phyloP scores from a whole-genome alignment of 768 basidiomycete genomes.

The Thelephora ganbajun region DNA sequence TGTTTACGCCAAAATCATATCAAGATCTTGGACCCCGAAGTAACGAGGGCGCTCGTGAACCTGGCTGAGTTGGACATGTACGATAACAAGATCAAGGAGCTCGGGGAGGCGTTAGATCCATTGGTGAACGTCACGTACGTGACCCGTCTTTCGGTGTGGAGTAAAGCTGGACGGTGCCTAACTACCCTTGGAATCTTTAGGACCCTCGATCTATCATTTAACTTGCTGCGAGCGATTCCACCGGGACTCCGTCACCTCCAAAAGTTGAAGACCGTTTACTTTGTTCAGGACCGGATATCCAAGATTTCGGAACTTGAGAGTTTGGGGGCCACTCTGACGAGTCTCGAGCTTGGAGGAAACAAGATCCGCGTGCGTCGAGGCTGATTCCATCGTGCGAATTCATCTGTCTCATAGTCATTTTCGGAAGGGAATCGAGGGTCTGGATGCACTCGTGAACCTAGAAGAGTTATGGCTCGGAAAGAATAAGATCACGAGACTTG shows the following conservation, averaged over 20 bases:
- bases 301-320: constrained; percentile 56
- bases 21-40: constrained; percentile 52
- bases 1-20: constrained; percentile 85
- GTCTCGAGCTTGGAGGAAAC: constrained; percentile 91
- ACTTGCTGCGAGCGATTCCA: constrained; percentile 64
- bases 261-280: constrained; percentile 68
- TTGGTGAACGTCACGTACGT: constrained; percentile 44
- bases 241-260: constrained; percentile 42
- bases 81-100: constrained; percentile 80
- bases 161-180: background rate
- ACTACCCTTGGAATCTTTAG: constrained; percentile 23
- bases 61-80: constrained; percentile 91
- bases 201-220: constrained; percentile 87
- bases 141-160: background rate
- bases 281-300: constrained; percentile 92
- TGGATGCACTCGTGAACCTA: constrained; percentile 67
- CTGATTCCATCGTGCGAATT: background rate
- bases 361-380: constrained; percentile 62
- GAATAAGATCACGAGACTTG: constrained; percentile 86
- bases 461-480: constrained; percentile 97
- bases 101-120: constrained; percentile 52
- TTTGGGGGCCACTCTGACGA: constrained; percentile 44
- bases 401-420: background rate
- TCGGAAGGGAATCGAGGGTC: constrained; percentile 72
- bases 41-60: constrained; percentile 48